Evolutionary conservation across 257 asterid species (phyloP), one percentile per base, ranked within the genome.

Genomic region (Thymus quinquecostatus): DNA sequence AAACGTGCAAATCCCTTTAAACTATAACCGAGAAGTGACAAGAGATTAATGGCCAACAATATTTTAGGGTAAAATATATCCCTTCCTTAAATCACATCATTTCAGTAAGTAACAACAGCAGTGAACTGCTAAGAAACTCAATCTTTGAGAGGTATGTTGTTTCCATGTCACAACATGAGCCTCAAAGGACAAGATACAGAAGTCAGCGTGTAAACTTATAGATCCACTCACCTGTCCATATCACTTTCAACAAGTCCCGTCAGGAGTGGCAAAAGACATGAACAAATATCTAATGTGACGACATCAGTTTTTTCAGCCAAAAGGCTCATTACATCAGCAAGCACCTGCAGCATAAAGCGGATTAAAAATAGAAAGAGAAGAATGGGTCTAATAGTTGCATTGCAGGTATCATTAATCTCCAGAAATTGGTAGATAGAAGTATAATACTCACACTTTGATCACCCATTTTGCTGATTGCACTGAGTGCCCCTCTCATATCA

Each of bases 251-350:
- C 77, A 73, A 92, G 97, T 80, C 83, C 87, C 1, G 90, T 49
- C 69, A 95, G 83, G 72, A 89, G 93, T 33, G 98, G 98, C 87
- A 95, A 74, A 75, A 95, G 89, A 81, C 89, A 80, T 12, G 97
- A 83, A 82, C 95, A 95, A 58, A 85, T 81, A 66, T 95, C 99
- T 65, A 95, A 79, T 55, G 97, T 92, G 78, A 92, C 85, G 10
- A 83, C 70, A 72, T 95, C 98, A 36, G 69, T 64, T 84, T 86
- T 92, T 78, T 89, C 98, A 13, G 85, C 85, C 83, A 92, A 68
- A 73, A 88, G 83, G 87, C 85, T 78, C 78, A 85, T 75, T 49
- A 92, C 88, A 86, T 95, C 99, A 75, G 99, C 95, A 82, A 87
- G 87, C 70, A 95, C 99, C 99, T 94, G 93, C 79, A 79, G 44